phyloP scores from a whole-genome alignment of 257 asterid genomes.

The Jacaranda mimosifolia region DNA sequence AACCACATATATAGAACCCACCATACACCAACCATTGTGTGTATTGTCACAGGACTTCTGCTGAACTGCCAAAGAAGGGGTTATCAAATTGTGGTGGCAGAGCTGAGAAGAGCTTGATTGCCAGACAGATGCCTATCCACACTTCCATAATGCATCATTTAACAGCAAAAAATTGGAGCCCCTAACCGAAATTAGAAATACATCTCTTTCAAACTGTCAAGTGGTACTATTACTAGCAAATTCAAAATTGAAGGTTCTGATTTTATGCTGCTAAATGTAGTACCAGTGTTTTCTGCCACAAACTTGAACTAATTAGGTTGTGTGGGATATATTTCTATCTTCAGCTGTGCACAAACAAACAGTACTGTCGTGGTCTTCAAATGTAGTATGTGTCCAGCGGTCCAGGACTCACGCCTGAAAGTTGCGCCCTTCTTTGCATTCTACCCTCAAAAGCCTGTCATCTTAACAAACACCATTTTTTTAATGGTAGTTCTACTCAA shows the following conservation, averaged over 20 bases:
- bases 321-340: conserved; percentile 12
- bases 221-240: background rate
- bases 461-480: no score
- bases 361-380: no score
- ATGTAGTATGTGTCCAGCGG: no score
- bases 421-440: no score
- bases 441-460: no score
- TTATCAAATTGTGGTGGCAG: no score
- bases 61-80: no score
- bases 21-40: background rate
- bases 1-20: conserved; percentile 11
- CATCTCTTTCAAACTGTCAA: conserved; percentile 10
- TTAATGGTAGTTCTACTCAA: no score
- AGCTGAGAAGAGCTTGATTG: no score
- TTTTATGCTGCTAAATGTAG: conserved; percentile 18
- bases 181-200: background rate
- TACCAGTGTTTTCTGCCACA: conserved; percentile 19
- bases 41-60: no score
- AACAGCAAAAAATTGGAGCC: background rate
- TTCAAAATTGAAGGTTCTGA: conserved; percentile 17
- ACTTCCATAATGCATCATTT: background rate
- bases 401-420: background rate
- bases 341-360: background rate
- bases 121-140: no score
- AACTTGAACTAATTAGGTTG: conserved; percentile 12